Evolutionary conservation across 2,329 filamentous ascomycete species (phyloP).

Genomic region (Berkeleyomyces basicola): DNA sequence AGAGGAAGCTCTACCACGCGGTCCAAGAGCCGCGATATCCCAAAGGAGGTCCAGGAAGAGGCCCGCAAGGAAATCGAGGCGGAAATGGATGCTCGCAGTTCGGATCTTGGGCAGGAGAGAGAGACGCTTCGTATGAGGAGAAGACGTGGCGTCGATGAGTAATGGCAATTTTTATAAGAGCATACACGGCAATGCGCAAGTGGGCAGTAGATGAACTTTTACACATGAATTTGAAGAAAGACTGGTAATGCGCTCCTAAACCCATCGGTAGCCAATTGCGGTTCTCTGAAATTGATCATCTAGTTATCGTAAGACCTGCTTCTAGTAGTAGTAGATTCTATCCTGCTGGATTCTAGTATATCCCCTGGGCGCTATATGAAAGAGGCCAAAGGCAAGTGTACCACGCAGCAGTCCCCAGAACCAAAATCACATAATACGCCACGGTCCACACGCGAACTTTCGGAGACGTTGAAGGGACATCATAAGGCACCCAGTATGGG

Average conservation of each 20-base stretch:
- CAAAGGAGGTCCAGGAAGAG: constrained; percentile 6
- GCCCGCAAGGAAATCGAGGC: constrained; percentile 25
- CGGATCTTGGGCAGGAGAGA: constrained; percentile 7
- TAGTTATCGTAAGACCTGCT: too few relatives aligned
- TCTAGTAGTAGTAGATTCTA: background rate
- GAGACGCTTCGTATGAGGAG: constrained; percentile 24
- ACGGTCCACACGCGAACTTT: constrained; percentile 43
- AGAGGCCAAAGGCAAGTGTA: constrained; percentile 53
- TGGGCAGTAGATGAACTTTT: background rate
- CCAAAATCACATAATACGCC: constrained; percentile 61
- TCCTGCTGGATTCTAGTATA: background rate
- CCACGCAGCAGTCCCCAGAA: constrained; percentile 56
- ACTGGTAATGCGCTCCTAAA: too few relatives aligned
- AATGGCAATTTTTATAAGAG: background rate
- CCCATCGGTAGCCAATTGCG: too few relatives aligned
- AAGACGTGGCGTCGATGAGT: constrained; percentile 21
- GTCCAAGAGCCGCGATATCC: background rate
- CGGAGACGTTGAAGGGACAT: constrained; percentile 16
- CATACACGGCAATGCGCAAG: background rate
- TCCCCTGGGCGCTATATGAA: constrained; percentile 35
- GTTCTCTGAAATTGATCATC: too few relatives aligned
- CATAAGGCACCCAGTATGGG: constrained; percentile 26
- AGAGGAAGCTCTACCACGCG: constrained; percentile 15
- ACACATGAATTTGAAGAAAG: background rate
- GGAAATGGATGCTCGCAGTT: constrained; percentile 30